phyloP scores from a whole-genome alignment of 345 rosid genomes.

The Abelmoschus esculentus region DNA sequence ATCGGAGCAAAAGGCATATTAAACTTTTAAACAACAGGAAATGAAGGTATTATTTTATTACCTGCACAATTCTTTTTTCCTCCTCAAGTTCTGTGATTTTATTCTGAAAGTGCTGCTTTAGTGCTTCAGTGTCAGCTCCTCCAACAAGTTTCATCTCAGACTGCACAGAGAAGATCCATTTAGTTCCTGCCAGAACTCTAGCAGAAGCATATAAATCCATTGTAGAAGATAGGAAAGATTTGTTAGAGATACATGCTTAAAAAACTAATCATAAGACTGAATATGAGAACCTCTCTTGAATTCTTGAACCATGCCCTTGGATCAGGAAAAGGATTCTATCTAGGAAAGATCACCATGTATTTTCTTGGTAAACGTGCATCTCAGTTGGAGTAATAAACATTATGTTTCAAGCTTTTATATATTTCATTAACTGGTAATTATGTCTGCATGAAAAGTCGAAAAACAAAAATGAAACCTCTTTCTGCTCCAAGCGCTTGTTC shows the following conservation, averaged over 20 bases:
- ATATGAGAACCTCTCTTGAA: neutral
- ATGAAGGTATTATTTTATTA: slow-evolving; percentile 5
- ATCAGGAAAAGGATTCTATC: neutral
- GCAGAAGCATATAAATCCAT: slow-evolving; percentile 1
- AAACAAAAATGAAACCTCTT: slow-evolving; percentile 48
- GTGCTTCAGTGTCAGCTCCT: slow-evolving; percentile 44
- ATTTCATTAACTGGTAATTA: neutral
- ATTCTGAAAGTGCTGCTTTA: slow-evolving; percentile 64
- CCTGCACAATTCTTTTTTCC: slow-evolving; percentile 62
- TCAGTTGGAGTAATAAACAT: neutral
- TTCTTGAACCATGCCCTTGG: neutral
- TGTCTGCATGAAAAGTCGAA: neutral
- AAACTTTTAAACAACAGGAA: slow-evolving; percentile 7
- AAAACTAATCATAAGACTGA: neutral
- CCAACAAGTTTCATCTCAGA: slow-evolving; percentile 62
- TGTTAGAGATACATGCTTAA: no score
- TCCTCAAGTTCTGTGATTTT: slow-evolving; percentile 71
- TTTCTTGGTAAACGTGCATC: neutral
- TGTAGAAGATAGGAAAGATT: neutral
- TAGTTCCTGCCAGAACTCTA: neutral
- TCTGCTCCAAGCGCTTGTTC: slow-evolving; percentile 78
- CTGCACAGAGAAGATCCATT: slow-evolving; percentile 28
- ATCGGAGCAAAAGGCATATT: neutral
- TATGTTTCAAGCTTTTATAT: neutral
- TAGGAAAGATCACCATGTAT: neutral